phyloP scores from a whole-genome alignment of 2,329 filamentous ascomycete species.

The Alternaria tenuissima region DNA sequence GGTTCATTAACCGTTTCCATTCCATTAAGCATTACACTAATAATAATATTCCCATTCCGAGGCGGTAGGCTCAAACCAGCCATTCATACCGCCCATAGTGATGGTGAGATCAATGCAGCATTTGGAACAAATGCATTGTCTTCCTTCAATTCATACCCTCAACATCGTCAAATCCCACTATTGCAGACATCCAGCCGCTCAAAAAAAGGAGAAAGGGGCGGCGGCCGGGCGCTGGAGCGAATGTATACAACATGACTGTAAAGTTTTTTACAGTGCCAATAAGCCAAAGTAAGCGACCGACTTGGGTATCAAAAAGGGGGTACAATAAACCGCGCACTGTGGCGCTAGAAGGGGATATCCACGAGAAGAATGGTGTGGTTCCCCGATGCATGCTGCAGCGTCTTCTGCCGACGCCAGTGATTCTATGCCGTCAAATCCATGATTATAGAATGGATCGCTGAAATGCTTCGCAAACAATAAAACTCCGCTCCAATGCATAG shows the following conservation, averaged over 20 bases:
- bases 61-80: constrained; percentile 2
- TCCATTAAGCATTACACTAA: constrained; percentile 47
- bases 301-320: constrained; percentile 45
- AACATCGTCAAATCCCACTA: constrained; percentile 18
- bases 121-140: constrained; percentile 1
- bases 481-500: constrained; percentile 49
- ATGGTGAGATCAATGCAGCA: neutral
- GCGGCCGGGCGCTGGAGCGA: constrained; percentile 39
- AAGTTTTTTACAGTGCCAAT: constrained; percentile 14
- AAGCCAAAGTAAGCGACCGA: constrained; percentile 40
- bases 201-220: constrained; percentile 23
- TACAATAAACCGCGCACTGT: constrained; percentile 27
- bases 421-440: constrained; percentile 36
- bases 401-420: constrained; percentile 24
- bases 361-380: constrained; percentile 22
- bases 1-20: constrained; percentile 14
- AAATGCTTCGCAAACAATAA: constrained; percentile 48
- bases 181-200: constrained; percentile 29
- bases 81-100: constrained; percentile 8
- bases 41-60: constrained; percentile 32
- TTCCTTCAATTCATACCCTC: constrained; percentile 4
- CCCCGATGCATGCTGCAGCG: constrained; percentile 17
- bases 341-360: constrained; percentile 21
- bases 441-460: constrained; percentile 35
- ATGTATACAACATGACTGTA: constrained; percentile 34